phyloP scores from a whole-genome alignment of 768 basidiomycete genomes.

The Chalciporus piperatus region DNA sequence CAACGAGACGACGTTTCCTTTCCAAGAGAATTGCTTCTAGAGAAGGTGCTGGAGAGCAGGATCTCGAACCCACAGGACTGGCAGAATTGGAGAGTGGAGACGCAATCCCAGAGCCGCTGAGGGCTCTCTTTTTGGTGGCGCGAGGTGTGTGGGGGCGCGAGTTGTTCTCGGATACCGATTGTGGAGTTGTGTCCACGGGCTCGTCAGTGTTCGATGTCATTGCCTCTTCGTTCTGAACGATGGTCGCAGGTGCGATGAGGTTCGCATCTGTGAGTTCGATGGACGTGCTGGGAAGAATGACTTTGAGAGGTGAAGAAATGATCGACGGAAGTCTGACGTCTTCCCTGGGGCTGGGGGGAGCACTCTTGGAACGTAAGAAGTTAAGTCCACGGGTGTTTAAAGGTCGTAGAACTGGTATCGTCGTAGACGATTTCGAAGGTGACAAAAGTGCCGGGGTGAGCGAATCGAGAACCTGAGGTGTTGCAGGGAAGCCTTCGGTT shows the following conservation, averaged over 20 bases:
- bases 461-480: constrained; percentile 1
- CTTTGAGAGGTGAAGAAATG: constrained; percentile 4
- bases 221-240: not conserved
- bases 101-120: constrained; percentile 12
- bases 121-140: constrained; percentile 15
- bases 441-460: not conserved
- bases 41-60: constrained; percentile 50
- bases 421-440: constrained; percentile 11
- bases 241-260: not conserved
- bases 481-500: constrained; percentile 14
- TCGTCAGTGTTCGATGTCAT: not conserved
- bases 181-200: not conserved
- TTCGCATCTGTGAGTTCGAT: not conserved
- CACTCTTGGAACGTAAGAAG: constrained; percentile 55
- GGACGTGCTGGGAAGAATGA: not conserved
- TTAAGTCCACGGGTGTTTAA: constrained; percentile 45
- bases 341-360: constrained; percentile 51
- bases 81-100: constrained; percentile 13
- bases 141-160: not conserved
- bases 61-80: constrained; percentile 27
- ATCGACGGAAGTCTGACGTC: constrained; percentile 7
- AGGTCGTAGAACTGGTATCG: constrained; percentile 36
- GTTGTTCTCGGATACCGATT: not conserved
- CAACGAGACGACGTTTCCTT: constrained; percentile 53
- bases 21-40: constrained; percentile 68